Percentiles rank a stretch among this genome's conserved stretches.
Conservation (phyloP, 1,284 basidiomycete genomes). For the Tylopilus orsonianus region DNA sequence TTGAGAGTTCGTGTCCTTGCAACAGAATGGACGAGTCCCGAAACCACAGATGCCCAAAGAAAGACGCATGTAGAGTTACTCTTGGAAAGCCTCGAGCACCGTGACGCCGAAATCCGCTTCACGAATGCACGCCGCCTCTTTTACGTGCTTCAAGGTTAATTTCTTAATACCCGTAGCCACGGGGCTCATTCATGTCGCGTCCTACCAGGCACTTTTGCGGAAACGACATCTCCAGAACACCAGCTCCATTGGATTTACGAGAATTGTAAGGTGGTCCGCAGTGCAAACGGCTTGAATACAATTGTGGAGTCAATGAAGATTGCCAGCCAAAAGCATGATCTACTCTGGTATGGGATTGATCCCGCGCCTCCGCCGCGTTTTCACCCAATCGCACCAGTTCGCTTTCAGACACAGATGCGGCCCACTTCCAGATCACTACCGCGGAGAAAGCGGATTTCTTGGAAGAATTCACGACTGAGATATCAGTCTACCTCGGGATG, state of each 20-base stretch:
- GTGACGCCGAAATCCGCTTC: slow-evolving; percentile 80
- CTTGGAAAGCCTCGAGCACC: slow-evolving; percentile 83
- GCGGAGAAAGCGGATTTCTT: slow-evolving; percentile 76
- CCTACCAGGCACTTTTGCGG: slow-evolving; percentile 80
- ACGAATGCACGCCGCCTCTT: slow-evolving; percentile 84
- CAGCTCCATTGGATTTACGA: slow-evolving; percentile 96
- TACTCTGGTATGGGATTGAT: slow-evolving; percentile 57
- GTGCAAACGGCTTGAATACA: slow-evolving; percentile 80
- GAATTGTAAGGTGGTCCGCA: slow-evolving; percentile 86
- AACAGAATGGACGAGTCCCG: slow-evolving; percentile 72
- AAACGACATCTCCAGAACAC: slow-evolving; percentile 88
- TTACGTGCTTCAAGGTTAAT: slow-evolving; percentile 86
- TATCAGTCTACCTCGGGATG: slow-evolving; percentile 90
- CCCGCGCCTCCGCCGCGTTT: not conserved
- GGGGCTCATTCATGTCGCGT: slow-evolving; percentile 21
- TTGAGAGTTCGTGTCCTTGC: slow-evolving; percentile 1
- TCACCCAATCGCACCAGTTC: slow-evolving; percentile 44
- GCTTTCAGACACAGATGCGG: slow-evolving; percentile 69
- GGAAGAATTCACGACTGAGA: slow-evolving; percentile 87
- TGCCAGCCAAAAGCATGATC: slow-evolving; percentile 85
- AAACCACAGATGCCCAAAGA: slow-evolving; percentile 57
- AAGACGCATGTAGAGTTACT: slow-evolving; percentile 76
- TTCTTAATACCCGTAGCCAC: slow-evolving; percentile 6
- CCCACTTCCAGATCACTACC: slow-evolving; percentile 64
- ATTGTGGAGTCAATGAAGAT: slow-evolving; percentile 90